Conservation (phyloP, 768 basidiomycete species). For the Dioszegia crocea region DNA sequence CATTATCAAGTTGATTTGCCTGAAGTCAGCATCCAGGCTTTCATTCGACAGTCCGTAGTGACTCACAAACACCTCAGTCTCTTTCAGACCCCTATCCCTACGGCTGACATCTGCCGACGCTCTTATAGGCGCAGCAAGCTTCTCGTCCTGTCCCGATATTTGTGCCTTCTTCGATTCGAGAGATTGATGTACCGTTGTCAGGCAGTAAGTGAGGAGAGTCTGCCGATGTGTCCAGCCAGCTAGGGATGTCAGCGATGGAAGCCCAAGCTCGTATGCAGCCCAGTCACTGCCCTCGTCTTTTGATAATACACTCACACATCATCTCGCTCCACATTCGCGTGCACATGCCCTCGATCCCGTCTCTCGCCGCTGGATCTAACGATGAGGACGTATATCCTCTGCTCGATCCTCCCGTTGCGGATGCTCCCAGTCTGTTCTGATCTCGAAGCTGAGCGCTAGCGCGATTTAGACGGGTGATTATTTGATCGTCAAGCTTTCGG, state of each 20-base stretch:
- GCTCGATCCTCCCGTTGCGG: background rate
- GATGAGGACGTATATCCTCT: background rate
- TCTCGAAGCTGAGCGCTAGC: conserved; percentile 45
- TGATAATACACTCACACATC: conserved; percentile 49
- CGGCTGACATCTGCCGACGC: background rate
- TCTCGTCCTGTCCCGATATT: conserved; percentile 15
- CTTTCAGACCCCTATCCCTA: conserved; percentile 26
- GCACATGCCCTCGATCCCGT: conserved; percentile 46
- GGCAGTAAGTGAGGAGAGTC: conserved; percentile 41
- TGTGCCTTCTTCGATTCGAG: conserved; percentile 26
- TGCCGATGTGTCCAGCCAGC: conserved; percentile 49
- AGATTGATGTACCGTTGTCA: conserved; percentile 28
- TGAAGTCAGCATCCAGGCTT: conserved; percentile 7
- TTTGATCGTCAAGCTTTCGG: conserved; percentile 47
- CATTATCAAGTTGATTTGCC: conserved; percentile 43
- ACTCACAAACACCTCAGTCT: conserved; percentile 45
- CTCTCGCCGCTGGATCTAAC: conserved; percentile 18
- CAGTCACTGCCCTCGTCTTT: too few relatives aligned
- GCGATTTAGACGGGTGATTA: conserved; percentile 45
- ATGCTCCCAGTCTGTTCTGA: conserved; percentile 13
- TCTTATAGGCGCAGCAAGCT: conserved; percentile 12
- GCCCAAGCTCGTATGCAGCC: too few relatives aligned
- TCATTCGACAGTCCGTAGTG: background rate
- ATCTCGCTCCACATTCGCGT: conserved; percentile 45
- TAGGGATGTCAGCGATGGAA: conserved; percentile 15